Evolutionary conservation across 2,329 filamentous ascomycete species (phyloP).

Genomic region (Passalora sequoiae): DNA sequence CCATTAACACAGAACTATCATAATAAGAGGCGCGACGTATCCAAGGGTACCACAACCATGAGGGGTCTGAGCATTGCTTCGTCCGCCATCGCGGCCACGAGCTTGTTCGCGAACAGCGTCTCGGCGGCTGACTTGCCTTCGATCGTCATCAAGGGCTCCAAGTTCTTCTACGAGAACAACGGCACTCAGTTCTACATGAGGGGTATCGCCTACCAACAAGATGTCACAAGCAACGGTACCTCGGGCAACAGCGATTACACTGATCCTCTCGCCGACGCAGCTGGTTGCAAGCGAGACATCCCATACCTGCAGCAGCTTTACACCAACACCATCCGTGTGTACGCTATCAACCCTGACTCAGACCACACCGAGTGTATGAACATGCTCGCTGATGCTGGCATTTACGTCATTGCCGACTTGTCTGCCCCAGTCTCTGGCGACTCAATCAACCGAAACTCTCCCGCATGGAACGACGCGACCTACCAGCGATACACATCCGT

Average conservation of each 20-base stretch:
- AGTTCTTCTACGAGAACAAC: constrained; percentile 86
- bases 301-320: constrained; percentile 70
- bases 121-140: constrained; percentile 55
- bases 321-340: constrained; percentile 93
- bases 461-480: constrained; percentile 72
- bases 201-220: constrained; percentile 91
- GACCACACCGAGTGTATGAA: constrained; percentile 84
- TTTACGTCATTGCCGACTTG: constrained; percentile 92
- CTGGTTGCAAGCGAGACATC: constrained; percentile 75
- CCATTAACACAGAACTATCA: constrained; percentile 1
- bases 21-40: neutral
- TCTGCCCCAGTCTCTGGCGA: constrained; percentile 60
- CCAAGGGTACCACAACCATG: constrained; percentile 39
- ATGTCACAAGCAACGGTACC: constrained; percentile 46
- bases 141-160: constrained; percentile 70
- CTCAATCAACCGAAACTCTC: constrained; percentile 79
- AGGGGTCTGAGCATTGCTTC: constrained; percentile 47
- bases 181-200: constrained; percentile 79
- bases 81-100: constrained; percentile 47
- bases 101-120: constrained; percentile 33
- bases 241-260: constrained; percentile 55
- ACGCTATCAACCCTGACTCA: constrained; percentile 75
- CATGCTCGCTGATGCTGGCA: constrained; percentile 73
- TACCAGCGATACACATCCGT: constrained; percentile 79
- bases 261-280: constrained; percentile 73